Conservation (phyloP, 1,284 basidiomycete species). For the Megacollybia platyphylla region DNA sequence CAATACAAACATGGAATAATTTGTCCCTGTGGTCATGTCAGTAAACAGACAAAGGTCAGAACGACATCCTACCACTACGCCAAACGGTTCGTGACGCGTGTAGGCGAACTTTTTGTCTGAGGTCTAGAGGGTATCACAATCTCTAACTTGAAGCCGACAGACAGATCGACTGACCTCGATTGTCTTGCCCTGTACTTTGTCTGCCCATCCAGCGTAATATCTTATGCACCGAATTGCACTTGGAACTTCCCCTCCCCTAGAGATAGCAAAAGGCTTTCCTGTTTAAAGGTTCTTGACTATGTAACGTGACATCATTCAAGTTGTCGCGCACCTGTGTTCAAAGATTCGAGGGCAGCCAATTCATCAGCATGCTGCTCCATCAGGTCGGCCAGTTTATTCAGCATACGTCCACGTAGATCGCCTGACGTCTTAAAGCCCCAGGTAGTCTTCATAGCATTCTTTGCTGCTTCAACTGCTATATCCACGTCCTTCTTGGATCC, state of each 20-base stretch:
- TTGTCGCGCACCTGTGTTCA: conserved; percentile 27
- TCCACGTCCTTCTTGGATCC: conserved; percentile 3
- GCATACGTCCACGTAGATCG: conserved; percentile 40
- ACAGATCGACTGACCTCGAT: conserved; percentile 20
- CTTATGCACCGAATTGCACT: conserved; percentile 45
- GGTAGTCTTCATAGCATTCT: conserved; percentile 37
- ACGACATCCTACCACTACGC: conserved; percentile 10
- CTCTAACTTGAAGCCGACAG: neutral
- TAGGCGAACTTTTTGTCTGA: conserved; percentile 13
- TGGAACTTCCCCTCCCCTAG: conserved; percentile 51
- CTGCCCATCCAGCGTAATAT: conserved; percentile 52
- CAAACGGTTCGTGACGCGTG: conserved; percentile 12
- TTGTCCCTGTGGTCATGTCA: conserved; percentile 7
- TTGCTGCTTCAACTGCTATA: conserved; percentile 2
- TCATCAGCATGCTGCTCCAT: conserved; percentile 55
- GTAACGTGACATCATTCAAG: neutral
- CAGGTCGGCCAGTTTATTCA: conserved; percentile 52
- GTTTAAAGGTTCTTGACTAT: neutral
- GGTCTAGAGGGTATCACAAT: conserved; percentile 5
- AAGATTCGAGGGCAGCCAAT: conserved; percentile 44
- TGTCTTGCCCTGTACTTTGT: conserved; percentile 36
- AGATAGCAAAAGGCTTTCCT: conserved; percentile 55
- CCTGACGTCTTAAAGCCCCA: conserved; percentile 51
- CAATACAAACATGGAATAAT: conserved; percentile 8
- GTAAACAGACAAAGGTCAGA: neutral